Evolutionary conservation across 2,329 filamentous ascomycete species (phyloP).

Genomic region (Fusarium protoensiforme): DNA sequence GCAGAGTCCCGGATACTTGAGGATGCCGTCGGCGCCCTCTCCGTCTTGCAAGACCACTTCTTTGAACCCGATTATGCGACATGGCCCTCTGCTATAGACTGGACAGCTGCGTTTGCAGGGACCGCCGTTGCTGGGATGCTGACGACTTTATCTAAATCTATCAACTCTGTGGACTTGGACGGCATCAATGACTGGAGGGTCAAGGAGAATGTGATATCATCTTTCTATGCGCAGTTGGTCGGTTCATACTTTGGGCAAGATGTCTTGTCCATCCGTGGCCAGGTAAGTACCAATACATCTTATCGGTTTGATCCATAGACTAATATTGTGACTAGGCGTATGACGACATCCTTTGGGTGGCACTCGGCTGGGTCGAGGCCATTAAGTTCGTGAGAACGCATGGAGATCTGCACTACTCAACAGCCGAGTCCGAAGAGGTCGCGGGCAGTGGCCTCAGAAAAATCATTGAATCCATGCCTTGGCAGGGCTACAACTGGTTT

Average conservation of each 20-base stretch:
- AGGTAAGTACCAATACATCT: constrained; percentile 46
- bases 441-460: constrained; percentile 40
- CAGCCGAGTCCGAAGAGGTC: constrained; percentile 2
- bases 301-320: background rate
- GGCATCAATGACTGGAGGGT: constrained; percentile 57
- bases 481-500: constrained; percentile 82
- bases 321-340: constrained; percentile 69
- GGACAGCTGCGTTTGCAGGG: constrained; percentile 87
- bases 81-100: constrained; percentile 90
- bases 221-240: constrained; percentile 80
- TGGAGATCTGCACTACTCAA: constrained; percentile 68
- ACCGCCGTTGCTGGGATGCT: constrained; percentile 82
- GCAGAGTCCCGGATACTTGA: constrained; percentile 50
- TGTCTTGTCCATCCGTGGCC: constrained; percentile 74
- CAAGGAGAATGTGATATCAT: constrained; percentile 83
- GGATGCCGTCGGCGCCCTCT: constrained; percentile 71
- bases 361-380: constrained; percentile 88
- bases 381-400: constrained; percentile 82
- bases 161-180: constrained; percentile 51
- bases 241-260: constrained; percentile 91
- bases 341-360: constrained; percentile 96
- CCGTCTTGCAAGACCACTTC: constrained; percentile 81
- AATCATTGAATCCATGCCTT: constrained; percentile 60
- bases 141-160: constrained; percentile 73
- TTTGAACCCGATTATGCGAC: constrained; percentile 82